phyloP scores from a whole-genome alignment of 208 protist genomes.

The Phytomonas francai region DNA sequence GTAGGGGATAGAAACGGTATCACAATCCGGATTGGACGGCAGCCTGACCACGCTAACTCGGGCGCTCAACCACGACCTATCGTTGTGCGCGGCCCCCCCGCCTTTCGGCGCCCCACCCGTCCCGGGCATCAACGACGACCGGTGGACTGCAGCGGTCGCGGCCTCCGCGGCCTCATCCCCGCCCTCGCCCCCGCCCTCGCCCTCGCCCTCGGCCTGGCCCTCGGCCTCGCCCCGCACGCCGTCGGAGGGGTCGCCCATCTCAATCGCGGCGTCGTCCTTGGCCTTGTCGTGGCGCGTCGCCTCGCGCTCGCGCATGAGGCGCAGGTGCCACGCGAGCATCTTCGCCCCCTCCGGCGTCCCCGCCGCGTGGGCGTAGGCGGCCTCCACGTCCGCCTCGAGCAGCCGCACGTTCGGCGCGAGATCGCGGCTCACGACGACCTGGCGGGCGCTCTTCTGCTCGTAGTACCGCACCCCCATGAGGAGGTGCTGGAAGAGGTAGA shows the following conservation, averaged over 20 bases:
- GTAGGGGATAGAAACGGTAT: no score
- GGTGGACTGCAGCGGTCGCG: neutral
- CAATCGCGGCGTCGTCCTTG: neutral
- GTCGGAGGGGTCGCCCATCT: neutral
- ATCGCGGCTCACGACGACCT: conserved; percentile 45
- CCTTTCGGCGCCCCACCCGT: neutral
- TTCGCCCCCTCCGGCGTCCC: neutral
- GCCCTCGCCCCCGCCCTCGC: neutral
- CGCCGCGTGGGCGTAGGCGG: conserved; percentile 26
- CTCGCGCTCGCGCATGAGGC: conserved; percentile 3
- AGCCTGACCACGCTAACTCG: conserved; percentile 34
- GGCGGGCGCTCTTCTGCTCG: conserved; percentile 19
- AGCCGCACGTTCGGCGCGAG: conserved; percentile 58
- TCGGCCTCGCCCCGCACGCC: neutral
- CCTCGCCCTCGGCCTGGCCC: neutral
- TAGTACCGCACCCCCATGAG: conserved; percentile 51
- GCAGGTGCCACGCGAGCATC: conserved; percentile 1
- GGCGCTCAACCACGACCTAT: conserved; percentile 14
- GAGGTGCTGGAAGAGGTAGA: conserved; percentile 78
- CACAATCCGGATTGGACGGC: no score
- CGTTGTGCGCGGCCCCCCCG: neutral
- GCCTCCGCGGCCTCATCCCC: neutral
- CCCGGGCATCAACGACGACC: neutral
- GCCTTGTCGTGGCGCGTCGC: neutral
- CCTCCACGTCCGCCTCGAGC: conserved; percentile 53